Conservation (phyloP, 371 early-diverging fungal species). For the Mucor mucedo region DNA sequence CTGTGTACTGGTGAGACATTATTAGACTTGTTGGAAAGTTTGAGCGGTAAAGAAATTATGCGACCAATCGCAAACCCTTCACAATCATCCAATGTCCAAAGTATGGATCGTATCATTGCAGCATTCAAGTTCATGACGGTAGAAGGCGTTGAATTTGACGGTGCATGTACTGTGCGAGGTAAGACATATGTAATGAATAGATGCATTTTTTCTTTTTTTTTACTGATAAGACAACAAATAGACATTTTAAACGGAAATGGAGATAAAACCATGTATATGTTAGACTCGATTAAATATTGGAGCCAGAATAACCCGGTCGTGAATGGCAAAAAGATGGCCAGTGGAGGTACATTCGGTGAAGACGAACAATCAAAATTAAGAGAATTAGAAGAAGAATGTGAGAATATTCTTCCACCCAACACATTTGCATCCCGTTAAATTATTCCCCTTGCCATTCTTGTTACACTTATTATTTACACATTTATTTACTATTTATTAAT, state of each 20-base stretch:
- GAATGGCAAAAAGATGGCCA: constrained; percentile 30
- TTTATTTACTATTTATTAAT: too few species aligned
- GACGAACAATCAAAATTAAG: constrained; percentile 30
- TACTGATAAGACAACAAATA: neutral
- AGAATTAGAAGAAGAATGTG: constrained; percentile 11
- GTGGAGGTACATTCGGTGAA: constrained; percentile 40
- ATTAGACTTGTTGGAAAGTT: constrained; percentile 51
- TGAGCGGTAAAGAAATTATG: constrained; percentile 54
- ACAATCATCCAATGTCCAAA: constrained; percentile 33
- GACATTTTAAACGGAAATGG: constrained; percentile 58
- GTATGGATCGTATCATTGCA: constrained; percentile 59
- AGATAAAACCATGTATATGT: constrained; percentile 46
- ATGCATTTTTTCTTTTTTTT: too few species aligned
- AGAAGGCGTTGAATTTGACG: constrained; percentile 60
- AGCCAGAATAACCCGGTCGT: constrained; percentile 1
- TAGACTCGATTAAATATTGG: constrained; percentile 47
- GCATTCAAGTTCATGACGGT: constrained; percentile 70
- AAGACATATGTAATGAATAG: constrained; percentile 6
- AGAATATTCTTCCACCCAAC: constrained; percentile 9
- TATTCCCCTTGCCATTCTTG: neutral
- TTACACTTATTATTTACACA: neutral
- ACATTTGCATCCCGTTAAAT: constrained; percentile 5
- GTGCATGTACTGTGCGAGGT: constrained; percentile 60
- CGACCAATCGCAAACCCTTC: constrained; percentile 15
- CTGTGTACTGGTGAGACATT: constrained; percentile 57